These are phyloP conservation scores for Boletales sp. DNA, from an alignment of 768 basidiomycete species.

Conservation along the genomic window DNA sequence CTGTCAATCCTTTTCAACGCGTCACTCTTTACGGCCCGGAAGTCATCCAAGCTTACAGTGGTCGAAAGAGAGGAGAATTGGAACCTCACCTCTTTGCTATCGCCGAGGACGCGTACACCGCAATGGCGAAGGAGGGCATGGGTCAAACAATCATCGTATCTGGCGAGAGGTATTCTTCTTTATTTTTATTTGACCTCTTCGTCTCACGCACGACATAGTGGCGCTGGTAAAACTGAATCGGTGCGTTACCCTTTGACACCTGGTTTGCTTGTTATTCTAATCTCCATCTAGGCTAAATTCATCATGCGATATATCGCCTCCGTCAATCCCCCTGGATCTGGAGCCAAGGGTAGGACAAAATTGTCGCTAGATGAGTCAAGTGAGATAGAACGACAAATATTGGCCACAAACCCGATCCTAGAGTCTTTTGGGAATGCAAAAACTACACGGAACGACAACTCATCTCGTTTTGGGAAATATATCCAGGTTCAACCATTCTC, in stretches of 20 bases:
- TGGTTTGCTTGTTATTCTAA: slow-evolving; percentile 2
- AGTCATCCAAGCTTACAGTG: slow-evolving; percentile 95
- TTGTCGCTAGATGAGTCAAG: slow-evolving; percentile 79
- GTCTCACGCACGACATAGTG: slow-evolving; percentile 49
- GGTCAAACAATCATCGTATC: slow-evolving; percentile 99
- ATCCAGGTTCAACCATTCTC: slow-evolving; percentile 63
- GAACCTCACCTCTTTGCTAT: slow-evolving; percentile 99
- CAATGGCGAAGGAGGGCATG: slow-evolving; percentile 89
- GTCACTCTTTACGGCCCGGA: slow-evolving; percentile 96
- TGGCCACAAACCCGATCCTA: slow-evolving; percentile 98
- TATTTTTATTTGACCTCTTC: not conserved
- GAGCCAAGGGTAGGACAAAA: slow-evolving; percentile 62
- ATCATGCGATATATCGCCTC: slow-evolving; percentile 99
- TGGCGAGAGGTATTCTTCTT: slow-evolving; percentile 77
- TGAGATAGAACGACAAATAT: slow-evolving; percentile 94
- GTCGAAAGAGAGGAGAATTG: slow-evolving; percentile 86
- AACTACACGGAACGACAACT: slow-evolving; percentile 98
- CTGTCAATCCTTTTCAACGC: slow-evolving; percentile 97
- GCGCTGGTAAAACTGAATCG: slow-evolving; percentile 98
- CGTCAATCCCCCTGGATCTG: slow-evolving; percentile 78
- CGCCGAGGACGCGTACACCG: slow-evolving; percentile 97
- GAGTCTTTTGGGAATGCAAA: slow-evolving; percentile 99
- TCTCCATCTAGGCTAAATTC: slow-evolving; percentile 74
- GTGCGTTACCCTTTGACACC: slow-evolving; percentile 40
- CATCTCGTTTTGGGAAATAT: slow-evolving; percentile 98